Conservation (phyloP, 768 basidiomycete species). For the Podaxis sp. region DNA sequence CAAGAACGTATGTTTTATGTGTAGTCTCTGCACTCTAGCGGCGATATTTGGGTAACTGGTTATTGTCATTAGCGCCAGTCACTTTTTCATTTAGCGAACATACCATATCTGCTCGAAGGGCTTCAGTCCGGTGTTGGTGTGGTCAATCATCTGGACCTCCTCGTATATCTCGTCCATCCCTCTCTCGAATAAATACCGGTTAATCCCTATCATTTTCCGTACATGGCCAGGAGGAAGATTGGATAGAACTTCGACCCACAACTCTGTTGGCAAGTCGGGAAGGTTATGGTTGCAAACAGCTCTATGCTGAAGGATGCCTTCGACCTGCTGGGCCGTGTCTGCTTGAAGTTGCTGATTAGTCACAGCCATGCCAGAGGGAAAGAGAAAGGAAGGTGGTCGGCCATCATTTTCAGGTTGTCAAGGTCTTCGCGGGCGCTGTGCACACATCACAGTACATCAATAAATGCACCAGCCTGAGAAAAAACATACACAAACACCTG, state of each 20-base stretch:
- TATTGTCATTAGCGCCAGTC: not conserved
- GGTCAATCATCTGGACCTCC: constrained; percentile 24
- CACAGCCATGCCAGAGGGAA: not conserved
- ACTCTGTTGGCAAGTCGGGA: constrained; percentile 24
- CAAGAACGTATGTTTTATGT: constrained; percentile 27
- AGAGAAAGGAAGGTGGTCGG: not conserved
- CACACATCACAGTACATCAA: no score
- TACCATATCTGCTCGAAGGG: constrained; percentile 24
- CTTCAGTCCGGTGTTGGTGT: constrained; percentile 22
- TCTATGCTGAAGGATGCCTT: not conserved
- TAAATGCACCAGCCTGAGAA: not conserved
- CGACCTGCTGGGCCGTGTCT: not conserved
- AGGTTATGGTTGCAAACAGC: not conserved
- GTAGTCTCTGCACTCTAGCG: constrained; percentile 22
- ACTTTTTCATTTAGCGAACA: not conserved
- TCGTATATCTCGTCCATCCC: constrained; percentile 29
- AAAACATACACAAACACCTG: not conserved
- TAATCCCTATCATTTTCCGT: constrained; percentile 27
- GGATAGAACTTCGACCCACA: constrained; percentile 27
- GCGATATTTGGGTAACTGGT: constrained; percentile 21
- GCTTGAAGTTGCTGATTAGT: not conserved
- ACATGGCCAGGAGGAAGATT: constrained; percentile 22
- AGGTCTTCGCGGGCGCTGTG: not conserved
- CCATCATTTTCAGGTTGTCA: not conserved
- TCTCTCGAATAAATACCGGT: constrained; percentile 27